Evolutionary conservation across 129 eudicot species (phyloP).

Genomic region (Cynara cardunculus): DNA sequence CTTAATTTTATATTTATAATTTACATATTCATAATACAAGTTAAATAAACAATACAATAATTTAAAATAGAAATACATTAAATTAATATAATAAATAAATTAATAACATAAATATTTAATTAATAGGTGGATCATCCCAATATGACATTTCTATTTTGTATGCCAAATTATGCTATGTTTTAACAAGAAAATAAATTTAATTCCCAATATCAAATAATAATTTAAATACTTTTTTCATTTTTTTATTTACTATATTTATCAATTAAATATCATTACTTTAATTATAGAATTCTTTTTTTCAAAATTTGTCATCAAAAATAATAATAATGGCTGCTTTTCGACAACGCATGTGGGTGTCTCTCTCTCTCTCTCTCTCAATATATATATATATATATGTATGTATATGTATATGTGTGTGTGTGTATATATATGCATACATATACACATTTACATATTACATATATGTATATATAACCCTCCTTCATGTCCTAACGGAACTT

Average conservation of each 20-base stretch:
- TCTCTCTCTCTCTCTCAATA: not conserved
- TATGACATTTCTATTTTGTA: too few species aligned
- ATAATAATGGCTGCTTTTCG: slow-evolving; percentile 25
- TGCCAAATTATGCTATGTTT: too few species aligned
- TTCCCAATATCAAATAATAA: not conserved
- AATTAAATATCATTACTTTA: not conserved
- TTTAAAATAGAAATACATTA: not conserved
- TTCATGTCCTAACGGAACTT: slow-evolving; percentile 16
- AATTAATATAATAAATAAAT: too few species aligned
- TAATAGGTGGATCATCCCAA: not conserved
- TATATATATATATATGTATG: too few species aligned
- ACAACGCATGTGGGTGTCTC: slow-evolving; percentile 7
- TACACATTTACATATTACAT: not conserved
- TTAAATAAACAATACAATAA: too few species aligned
- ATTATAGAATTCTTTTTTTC: not conserved
- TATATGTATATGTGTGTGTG: too few species aligned
- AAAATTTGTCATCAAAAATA: not conserved
- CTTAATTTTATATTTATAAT: too few species aligned
- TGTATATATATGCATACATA: not conserved
- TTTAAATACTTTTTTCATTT: too few species aligned
- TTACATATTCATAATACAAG: too few species aligned
- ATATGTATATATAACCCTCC: slow-evolving; percentile 18
- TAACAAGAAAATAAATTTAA: too few species aligned
- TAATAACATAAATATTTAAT: too few species aligned
- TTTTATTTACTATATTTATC: not conserved